Conservation (phyloP, 202 grass and related monocot species). For the Setaria viridis region DNA sequence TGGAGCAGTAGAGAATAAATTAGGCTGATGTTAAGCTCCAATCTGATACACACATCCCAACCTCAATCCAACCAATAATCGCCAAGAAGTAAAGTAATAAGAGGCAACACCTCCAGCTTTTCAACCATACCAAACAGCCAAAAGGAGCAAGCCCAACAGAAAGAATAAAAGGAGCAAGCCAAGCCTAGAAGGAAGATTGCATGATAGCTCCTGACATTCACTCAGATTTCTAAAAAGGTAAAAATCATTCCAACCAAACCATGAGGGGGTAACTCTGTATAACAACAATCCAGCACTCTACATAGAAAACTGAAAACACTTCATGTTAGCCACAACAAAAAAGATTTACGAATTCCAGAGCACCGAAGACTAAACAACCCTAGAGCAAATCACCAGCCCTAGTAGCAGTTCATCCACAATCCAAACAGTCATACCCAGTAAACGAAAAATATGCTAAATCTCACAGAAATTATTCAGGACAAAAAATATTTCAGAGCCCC, state of each 20-base stretch:
- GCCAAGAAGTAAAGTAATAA: not conserved
- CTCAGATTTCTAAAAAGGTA: not conserved
- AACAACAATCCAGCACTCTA: not conserved
- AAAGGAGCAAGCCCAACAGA: not conserved
- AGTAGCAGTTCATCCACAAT: too few species aligned
- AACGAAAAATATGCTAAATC: not conserved
- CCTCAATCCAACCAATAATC: constrained; percentile 9
- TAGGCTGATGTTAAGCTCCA: constrained; percentile 5
- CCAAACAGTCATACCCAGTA: not conserved
- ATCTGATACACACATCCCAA: not conserved
- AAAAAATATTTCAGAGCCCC: not conserved
- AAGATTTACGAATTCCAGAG: too few species aligned
- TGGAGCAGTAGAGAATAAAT: not conserved
- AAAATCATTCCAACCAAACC: constrained; percentile 10
- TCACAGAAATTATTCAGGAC: not conserved
- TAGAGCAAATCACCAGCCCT: too few species aligned
- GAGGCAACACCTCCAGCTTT: not conserved
- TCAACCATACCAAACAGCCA: constrained; percentile 8
- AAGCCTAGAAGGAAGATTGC: not conserved
- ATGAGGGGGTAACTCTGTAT: not conserved
- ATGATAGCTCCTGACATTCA: not conserved
- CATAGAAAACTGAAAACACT: too few species aligned
- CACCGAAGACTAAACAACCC: too few species aligned
- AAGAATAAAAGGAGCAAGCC: not conserved
- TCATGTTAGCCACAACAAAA: too few species aligned